Conservation (phyloP, 108 stramenopile genomes). For the Conticribra weissflogii region DNA sequence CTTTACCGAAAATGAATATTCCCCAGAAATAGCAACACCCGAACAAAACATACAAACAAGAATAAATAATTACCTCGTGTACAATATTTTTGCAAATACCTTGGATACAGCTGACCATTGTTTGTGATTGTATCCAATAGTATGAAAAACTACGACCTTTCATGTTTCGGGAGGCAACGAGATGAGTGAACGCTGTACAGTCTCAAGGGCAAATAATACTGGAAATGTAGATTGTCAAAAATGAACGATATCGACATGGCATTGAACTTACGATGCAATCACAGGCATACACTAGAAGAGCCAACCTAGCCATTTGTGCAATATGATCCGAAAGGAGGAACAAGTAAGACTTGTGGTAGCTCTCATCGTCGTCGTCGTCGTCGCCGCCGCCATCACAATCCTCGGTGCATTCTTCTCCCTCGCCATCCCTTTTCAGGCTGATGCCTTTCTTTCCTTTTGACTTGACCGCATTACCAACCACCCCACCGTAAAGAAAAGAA, state of each 20-base stretch:
- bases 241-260: background rate
- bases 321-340: slow-evolving; percentile 9
- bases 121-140: slow-evolving; percentile 5
- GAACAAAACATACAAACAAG: background rate
- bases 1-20: too few relatives aligned
- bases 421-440: background rate
- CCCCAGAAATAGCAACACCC: too few relatives aligned
- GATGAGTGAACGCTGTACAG: too few relatives aligned
- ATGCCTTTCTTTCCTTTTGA: background rate
- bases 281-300: slow-evolving; percentile 20
- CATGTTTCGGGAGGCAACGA: too few relatives aligned
- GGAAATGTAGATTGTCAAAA: too few relatives aligned
- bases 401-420: background rate
- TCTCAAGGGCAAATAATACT: too few relatives aligned
- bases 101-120: slow-evolving; percentile 1
- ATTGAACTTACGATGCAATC: slow-evolving; percentile 16
- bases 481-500: background rate
- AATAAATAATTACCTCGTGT: slow-evolving; percentile 8
- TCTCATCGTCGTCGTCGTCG: background rate
- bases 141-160: slow-evolving; percentile 10
- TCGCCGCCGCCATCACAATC: background rate
- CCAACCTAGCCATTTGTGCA: slow-evolving; percentile 13
- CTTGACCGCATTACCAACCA: too few relatives aligned
- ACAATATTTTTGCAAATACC: slow-evolving; percentile 28
- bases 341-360: slow-evolving; percentile 13